These are phyloP conservation scores for Podila minutissima DNA, from an alignment of 192 early-diverging fungal species.

Conservation along the genomic window DNA sequence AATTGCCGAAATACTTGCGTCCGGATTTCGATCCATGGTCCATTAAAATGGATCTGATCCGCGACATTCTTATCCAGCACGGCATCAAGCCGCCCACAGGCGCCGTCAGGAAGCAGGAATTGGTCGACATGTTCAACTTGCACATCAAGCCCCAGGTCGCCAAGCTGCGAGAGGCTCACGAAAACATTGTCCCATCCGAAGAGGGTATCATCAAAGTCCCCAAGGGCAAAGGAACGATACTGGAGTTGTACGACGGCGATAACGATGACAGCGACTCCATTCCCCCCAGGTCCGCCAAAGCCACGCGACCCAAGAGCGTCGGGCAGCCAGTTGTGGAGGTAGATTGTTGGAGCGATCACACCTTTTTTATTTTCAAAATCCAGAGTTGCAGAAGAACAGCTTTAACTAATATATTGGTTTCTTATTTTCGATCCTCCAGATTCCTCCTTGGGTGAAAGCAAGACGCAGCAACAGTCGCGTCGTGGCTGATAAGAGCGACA, in stretches of 20 bases:
- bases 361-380: too few species aligned
- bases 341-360: neutral
- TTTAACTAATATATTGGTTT: neutral
- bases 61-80: slow-evolving; percentile 41
- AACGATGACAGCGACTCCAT: neutral
- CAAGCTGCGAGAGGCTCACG: neutral
- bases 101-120: slow-evolving; percentile 30
- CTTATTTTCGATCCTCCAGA: neutral
- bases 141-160: slow-evolving; percentile 37
- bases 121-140: slow-evolving; percentile 37
- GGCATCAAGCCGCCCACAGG: slow-evolving; percentile 34
- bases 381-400: too few species aligned
- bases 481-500: slow-evolving; percentile 12
- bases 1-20: slow-evolving; percentile 35
- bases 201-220: slow-evolving; percentile 6
- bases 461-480: slow-evolving; percentile 37
- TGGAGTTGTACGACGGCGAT: neutral
- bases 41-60: slow-evolving; percentile 45
- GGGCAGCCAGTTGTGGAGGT: neutral
- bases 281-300: neutral
- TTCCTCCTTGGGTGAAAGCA: slow-evolving; percentile 4
- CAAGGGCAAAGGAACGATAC: neutral
- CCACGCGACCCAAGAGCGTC: neutral
- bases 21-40: slow-evolving; percentile 41
- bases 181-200: neutral